A percentile compares a stretch with the other conserved stretches of the same genome.
phyloP scores from a whole-genome alignment of 306 rosid species.

The Cicer arietinum region DNA sequence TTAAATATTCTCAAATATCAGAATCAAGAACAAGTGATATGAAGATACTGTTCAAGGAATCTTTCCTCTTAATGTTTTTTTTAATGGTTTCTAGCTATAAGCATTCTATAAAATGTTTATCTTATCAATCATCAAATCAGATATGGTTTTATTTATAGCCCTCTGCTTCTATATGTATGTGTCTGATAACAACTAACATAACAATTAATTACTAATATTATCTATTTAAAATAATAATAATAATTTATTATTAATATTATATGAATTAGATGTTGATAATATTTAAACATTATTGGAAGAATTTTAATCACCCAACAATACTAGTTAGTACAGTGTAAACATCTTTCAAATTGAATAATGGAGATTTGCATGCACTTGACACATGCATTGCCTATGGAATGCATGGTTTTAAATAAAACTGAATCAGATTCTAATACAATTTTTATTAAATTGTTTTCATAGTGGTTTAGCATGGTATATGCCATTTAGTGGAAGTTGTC shows the following conservation, averaged over 20 bases:
- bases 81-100: conserved; percentile 38
- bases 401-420: conserved; percentile 48
- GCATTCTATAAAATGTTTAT: conserved; percentile 41
- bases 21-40: conserved; percentile 65
- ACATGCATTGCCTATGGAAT: conserved; percentile 51
- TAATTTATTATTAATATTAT: too few relatives aligned
- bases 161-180: background rate
- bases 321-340: conserved; percentile 25
- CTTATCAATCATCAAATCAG: conserved; percentile 45
- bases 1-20: conserved; percentile 69
- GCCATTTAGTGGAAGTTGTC: conserved; percentile 47
- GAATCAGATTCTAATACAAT: conserved; percentile 51
- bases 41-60: conserved; percentile 65
- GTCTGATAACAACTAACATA: too few relatives aligned
- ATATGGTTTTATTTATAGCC: conserved; percentile 34
- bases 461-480: conserved; percentile 56
- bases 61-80: conserved; percentile 10
- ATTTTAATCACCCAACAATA: conserved; percentile 42
- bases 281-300: conserved; percentile 36
- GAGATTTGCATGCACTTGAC: conserved; percentile 51
- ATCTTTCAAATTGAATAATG: conserved; percentile 54
- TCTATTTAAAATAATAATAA: too few relatives aligned
- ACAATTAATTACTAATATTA: too few relatives aligned
- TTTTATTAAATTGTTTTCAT: conserved; percentile 28
- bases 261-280: too few relatives aligned